Evolutionary conservation across 176 grass and related monocot species (phyloP), one percentile per base, ranked within the genome.

Genomic region (Tillandsia leiboldiana): DNA sequence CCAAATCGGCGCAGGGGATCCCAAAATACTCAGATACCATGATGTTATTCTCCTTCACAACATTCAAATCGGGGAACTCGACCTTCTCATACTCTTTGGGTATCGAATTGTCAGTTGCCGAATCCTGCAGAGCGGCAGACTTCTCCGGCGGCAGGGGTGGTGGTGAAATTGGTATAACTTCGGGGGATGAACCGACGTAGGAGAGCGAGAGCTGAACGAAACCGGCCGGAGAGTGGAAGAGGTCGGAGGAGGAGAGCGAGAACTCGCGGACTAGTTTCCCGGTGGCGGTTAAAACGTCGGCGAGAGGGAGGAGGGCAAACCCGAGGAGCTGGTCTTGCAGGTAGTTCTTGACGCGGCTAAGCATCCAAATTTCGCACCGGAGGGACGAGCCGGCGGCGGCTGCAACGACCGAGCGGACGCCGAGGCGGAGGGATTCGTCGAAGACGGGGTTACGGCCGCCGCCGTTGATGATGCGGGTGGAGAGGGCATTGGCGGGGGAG

Each of bases 1-100:
- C 83, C 88, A 96, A 85, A 47, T 84, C 77, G 23, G 66, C 1
- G 66, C 83, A 80, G 2, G 27, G 83, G 53, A 85, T 80, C 11
- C 83, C 83, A 6, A 87, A 91, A 81, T 97, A 97, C 72, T 90
- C 88, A 7, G 86, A 87, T 29, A 97, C 84, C 93, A 97, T 97
- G 51, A 81, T 83, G 51, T 92, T 63, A 51, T 92, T 92, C 84
- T 97, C 93, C 4, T 85, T 87, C 70, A 74, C 86, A 26, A 91
- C 53, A 58, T 92, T 84, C 66, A 92, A 51, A 70, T 97, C 89
- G 50, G 86, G 89, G 74, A 97, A 97, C 51, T 90, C 93, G 6
- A 97, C 85, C 50, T 72, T 97, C 65, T 92, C 93, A 47, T 88
- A 74, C n/a, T 87, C 86, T 14, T 49, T 77, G 48, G 80, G 51